These are phyloP conservation scores for Mycena haematopus DNA, from an alignment of 768 basidiomycete species.

Conservation along the genomic window DNA sequence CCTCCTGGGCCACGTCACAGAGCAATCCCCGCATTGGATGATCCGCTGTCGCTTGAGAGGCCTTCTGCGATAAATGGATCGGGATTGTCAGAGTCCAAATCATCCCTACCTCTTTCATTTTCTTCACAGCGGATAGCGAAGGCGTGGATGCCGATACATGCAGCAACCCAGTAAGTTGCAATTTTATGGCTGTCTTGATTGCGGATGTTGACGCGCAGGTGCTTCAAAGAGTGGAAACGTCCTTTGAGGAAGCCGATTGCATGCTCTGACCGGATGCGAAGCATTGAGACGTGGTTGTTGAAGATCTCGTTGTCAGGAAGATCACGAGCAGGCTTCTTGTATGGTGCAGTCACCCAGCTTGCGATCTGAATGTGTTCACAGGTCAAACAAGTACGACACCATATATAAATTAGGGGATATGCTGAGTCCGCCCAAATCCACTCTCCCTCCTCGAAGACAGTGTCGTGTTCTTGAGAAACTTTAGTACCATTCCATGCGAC, in stretches of 20 bases:
- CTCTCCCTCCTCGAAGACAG: background rate
- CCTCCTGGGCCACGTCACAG: background rate
- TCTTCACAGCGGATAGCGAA: conserved; percentile 34
- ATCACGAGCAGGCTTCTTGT: background rate
- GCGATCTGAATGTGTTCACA: background rate
- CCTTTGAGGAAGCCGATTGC: conserved; percentile 14
- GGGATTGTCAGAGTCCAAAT: conserved; percentile 4
- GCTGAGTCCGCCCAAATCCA: conserved; percentile 1
- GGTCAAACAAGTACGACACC: background rate
- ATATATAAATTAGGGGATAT: background rate
- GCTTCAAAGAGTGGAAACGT: conserved; percentile 11
- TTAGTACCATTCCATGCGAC: conserved; percentile 38
- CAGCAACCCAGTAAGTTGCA: conserved; percentile 35
- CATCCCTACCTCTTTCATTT: conserved; percentile 18
- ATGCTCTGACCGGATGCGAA: conserved; percentile 13
- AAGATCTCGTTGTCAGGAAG: conserved; percentile 1
- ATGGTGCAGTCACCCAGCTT: conserved; percentile 2
- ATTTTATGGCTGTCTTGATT: conserved; percentile 26
- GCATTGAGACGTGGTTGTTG: conserved; percentile 13
- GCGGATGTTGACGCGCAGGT: conserved; percentile 1
- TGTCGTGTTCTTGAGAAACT: background rate
- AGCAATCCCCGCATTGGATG: background rate
- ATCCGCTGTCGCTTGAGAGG: background rate
- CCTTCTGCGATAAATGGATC: conserved; percentile 12
- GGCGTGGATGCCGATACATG: conserved; percentile 35